Base-by-base conservation (phyloP, 345 rosid species). In the Bruguiera gymnorhiza region DNA sequence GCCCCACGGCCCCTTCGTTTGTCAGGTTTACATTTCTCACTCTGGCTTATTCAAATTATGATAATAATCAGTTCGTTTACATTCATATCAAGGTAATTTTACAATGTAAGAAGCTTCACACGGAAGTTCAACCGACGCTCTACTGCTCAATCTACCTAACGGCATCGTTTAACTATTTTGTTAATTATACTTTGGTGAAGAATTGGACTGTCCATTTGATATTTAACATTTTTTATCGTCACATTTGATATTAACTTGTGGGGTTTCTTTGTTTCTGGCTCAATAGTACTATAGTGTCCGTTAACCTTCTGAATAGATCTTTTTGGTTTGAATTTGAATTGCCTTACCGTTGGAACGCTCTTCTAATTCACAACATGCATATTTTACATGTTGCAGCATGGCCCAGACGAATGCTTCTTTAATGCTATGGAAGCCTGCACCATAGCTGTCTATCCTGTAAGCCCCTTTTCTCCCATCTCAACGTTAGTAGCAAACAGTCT, bases 361-460 rank as follows among this genome's bases (percentile, higher is more conserved):
- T 5, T n/a, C 3, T 58, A 6, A 2, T 72, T 32, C 21, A 15
- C 5, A 10, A 37, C 7, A 48, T 30, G 2, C 13, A 10, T 43
- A 13, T 43, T 43, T 43, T 43, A 43, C 50, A 3, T 43, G 50
- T 46, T 75, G 70, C 85, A 87, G 95, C 95, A 87, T 36, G 95
- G 95, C 0, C 80, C 80, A 26, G 63, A 69, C 64, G 95, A 89
- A 75, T 86, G 92, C 77, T 64, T 80, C 7, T 76, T 87, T 8
- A 83, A 86, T 51, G 57, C 81, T 18, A 73, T 87, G 56, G 86
- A 87, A 52, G 90, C 89, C 8, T 87, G 89, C 77, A 80, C 86
- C 27, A 83, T 89, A 21, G 23, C 76, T 66, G 63, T 80, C 11
- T 84, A 83, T 60, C 90, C 89, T 67, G 86, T 89, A 67, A 81